These are phyloP conservation scores for Diaporthe amygdali DNA, from an alignment of 2,329 filamentous ascomycete genomes.

Conservation along the genomic window DNA sequence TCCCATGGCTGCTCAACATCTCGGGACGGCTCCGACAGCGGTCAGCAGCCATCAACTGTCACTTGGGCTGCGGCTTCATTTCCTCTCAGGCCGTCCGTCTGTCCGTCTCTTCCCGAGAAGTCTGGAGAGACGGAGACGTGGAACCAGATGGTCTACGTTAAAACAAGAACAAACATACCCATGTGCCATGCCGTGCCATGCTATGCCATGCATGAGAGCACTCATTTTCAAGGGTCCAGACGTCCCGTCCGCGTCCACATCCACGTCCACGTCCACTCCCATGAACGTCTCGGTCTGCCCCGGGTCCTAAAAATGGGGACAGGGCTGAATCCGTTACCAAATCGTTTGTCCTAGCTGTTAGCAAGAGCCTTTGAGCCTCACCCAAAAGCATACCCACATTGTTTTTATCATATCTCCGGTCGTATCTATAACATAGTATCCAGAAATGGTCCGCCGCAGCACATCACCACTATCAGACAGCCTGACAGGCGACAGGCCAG, in stretches of 20 bases:
- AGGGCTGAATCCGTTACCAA: conserved; percentile 28
- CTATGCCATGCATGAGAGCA: background rate
- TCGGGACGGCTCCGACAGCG: background rate
- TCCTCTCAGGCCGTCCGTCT: too few species aligned
- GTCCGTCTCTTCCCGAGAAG: background rate
- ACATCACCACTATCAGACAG: background rate
- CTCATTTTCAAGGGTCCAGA: conserved; percentile 11
- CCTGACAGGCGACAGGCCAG: too few species aligned
- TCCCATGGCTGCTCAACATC: background rate
- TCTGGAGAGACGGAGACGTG: background rate
- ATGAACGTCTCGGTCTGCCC: conserved; percentile 6
- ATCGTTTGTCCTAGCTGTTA: conserved; percentile 27
- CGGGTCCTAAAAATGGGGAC: conserved; percentile 21
- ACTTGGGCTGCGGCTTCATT: too few species aligned
- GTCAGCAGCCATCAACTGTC: background rate
- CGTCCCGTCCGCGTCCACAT: background rate
- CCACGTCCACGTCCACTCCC: background rate
- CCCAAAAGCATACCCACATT: conserved; percentile 14
- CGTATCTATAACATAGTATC: conserved; percentile 17
- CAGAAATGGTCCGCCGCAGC: background rate
- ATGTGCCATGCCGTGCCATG: background rate
- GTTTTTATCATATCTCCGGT: background rate
- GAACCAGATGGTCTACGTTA: background rate
- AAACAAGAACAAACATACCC: background rate
- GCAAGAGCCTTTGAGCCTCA: conserved; percentile 18